A percentile compares a stretch with the other conserved stretches of the same genome.
phyloP scores from a whole-genome alignment of 2,329 filamentous ascomycete genomes.

The Exutisphaerella laricina region DNA sequence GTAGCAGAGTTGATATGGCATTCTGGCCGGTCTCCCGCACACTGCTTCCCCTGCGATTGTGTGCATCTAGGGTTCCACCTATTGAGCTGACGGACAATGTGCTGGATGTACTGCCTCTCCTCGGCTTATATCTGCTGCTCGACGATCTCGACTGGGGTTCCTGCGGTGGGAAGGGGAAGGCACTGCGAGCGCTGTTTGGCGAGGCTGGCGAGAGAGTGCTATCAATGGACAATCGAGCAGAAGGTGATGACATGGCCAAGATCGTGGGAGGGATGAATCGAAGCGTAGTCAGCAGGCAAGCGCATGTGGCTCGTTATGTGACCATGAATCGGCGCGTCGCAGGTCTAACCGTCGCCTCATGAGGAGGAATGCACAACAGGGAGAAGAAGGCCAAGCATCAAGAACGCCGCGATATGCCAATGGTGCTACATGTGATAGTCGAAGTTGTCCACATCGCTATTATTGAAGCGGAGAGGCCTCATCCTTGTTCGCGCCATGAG shows the following conservation, averaged over 20 bases:
- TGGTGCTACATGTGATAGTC: neutral
- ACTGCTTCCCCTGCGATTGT: constrained; percentile 53
- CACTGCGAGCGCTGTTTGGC: constrained; percentile 36
- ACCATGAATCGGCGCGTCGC: neutral
- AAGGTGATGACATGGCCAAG: constrained; percentile 37
- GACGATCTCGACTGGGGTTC: constrained; percentile 45
- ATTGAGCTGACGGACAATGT: constrained; percentile 70
- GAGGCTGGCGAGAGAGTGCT: constrained; percentile 42
- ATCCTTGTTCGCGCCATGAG: neutral
- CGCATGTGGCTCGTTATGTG: too few relatives aligned
- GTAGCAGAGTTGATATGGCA: constrained; percentile 90
- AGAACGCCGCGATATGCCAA: neutral
- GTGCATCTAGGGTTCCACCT: constrained; percentile 72
- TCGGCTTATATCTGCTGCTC: constrained; percentile 46
- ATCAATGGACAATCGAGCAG: constrained; percentile 53
- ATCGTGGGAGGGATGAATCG: constrained; percentile 2
- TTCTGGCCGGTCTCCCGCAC: constrained; percentile 76
- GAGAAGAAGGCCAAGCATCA: neutral
- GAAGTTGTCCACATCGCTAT: neutral
- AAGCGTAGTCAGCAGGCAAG: too few relatives aligned
- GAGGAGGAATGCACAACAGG: constrained; percentile 13
- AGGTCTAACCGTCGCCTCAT: constrained; percentile 17
- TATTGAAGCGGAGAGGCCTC: too few relatives aligned
- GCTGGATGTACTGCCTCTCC: constrained; percentile 78
- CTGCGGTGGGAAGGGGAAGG: constrained; percentile 55